These are phyloP conservation scores for Ambrosia artemisiifolia DNA, from an alignment of 129 eudicot genomes.

Conservation along the genomic window DNA sequence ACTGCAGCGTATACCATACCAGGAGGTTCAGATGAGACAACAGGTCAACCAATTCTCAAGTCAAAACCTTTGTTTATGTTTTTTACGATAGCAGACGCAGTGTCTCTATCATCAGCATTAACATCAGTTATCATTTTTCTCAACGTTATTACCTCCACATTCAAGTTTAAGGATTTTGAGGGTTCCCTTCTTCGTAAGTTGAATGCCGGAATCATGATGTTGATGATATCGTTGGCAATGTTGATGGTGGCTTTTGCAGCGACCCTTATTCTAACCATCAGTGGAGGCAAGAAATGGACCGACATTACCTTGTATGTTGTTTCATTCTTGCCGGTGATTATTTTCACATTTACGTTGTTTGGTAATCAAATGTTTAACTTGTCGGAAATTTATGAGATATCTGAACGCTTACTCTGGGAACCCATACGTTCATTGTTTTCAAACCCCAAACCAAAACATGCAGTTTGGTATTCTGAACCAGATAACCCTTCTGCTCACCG, in stretches of 20 bases:
- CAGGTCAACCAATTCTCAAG: conserved; percentile 28
- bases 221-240: conserved; percentile 30
- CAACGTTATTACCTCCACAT: conserved; percentile 35
- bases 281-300: conserved; percentile 27
- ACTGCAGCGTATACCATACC: conserved; percentile 50
- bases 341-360: conserved; percentile 4
- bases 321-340: conserved; percentile 33
- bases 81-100: conserved; percentile 28
- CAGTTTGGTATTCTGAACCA: conserved; percentile 14
- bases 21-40: conserved; percentile 25
- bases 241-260: conserved; percentile 44
- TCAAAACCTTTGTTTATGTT: conserved; percentile 20
- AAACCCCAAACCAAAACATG: not conserved
- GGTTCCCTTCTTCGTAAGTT: conserved; percentile 19
- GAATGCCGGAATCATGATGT: conserved; percentile 16
- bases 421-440: not conserved
- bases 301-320: conserved; percentile 27
- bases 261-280: conserved; percentile 33
- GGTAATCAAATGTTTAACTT: not conserved
- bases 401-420: not conserved
- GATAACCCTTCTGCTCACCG: not conserved
- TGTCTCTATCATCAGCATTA: conserved; percentile 36
- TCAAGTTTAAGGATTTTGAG: conserved; percentile 29
- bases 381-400: not conserved
- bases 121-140: conserved; percentile 40